phyloP scores from a whole-genome alignment of 2,329 filamentous ascomycete genomes.

The Cadophora sp. region DNA sequence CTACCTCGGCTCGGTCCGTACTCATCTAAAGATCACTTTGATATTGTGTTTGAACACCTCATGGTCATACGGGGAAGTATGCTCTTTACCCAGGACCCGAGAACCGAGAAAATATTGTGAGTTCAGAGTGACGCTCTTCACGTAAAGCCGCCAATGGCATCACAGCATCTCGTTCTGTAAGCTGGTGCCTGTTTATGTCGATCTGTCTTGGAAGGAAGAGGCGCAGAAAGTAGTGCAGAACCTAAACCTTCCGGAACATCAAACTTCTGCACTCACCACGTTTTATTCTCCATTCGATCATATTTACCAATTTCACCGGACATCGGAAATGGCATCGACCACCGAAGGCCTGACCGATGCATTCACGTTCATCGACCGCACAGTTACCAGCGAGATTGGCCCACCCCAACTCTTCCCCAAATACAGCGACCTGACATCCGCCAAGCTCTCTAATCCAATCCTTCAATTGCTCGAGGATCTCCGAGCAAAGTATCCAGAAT shows the following conservation, averaged over 20 bases:
- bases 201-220: background rate
- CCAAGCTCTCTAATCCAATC: conserved; percentile 10
- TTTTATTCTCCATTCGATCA: background rate
- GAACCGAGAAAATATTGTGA: background rate
- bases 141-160: background rate
- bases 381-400: conserved; percentile 3
- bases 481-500: conserved; percentile 17
- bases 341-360: background rate
- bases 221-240: background rate
- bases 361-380: conserved; percentile 22
- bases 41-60: too few relatives aligned
- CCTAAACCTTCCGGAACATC: background rate
- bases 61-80: too few relatives aligned
- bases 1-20: too few relatives aligned
- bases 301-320: too few relatives aligned
- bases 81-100: too few relatives aligned
- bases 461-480: conserved; percentile 21
- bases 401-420: conserved; percentile 18
- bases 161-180: background rate
- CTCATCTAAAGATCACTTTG: too few relatives aligned
- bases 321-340: conserved; percentile 13
- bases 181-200: background rate
- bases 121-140: background rate
- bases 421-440: conserved; percentile 16
- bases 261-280: too few relatives aligned